Conservation (phyloP, 371 early-diverging fungal species). For the Syncephalastrum contaminatum region DNA sequence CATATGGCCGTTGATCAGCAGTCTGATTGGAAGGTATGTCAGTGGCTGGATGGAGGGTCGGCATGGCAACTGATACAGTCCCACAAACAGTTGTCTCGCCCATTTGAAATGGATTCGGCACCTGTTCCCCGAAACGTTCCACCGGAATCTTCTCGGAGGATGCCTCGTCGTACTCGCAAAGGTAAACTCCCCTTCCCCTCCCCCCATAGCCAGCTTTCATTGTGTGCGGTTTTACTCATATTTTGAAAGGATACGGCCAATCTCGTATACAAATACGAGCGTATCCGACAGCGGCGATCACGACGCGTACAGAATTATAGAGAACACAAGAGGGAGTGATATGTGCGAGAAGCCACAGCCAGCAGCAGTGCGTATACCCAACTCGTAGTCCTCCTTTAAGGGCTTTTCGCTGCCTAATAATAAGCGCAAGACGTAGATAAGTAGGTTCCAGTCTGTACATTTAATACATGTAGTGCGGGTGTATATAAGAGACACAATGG, state of each 20-base stretch:
- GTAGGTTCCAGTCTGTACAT: too few species aligned
- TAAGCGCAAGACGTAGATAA: too few species aligned
- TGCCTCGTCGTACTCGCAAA: constrained; percentile 63
- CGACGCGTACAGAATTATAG: constrained; percentile 35
- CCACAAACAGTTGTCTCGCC: constrained; percentile 38
- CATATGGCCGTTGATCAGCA: constrained; percentile 50
- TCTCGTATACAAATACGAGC: constrained; percentile 43
- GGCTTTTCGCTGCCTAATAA: too few species aligned
- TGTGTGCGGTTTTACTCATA: too few species aligned
- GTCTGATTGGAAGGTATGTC: constrained; percentile 40
- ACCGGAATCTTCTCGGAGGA: constrained; percentile 61
- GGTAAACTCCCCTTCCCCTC: constrained; percentile 16
- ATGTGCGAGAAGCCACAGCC: too few species aligned
- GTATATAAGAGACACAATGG: too few species aligned
- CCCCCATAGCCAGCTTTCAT: too few species aligned
- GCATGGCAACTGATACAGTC: neutral
- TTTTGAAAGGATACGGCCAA: constrained; percentile 33
- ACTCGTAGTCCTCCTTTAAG: too few species aligned
- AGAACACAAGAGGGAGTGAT: constrained; percentile 5
- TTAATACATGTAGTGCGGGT: too few species aligned
- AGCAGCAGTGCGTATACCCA: too few species aligned
- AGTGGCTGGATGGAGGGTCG: neutral
- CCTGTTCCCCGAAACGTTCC: constrained; percentile 57
- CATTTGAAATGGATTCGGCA: constrained; percentile 47
- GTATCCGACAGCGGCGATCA: constrained; percentile 40